Base-by-base conservation (phyloP, 352 stramenopile species). In the Pythium sp. region DNA sequence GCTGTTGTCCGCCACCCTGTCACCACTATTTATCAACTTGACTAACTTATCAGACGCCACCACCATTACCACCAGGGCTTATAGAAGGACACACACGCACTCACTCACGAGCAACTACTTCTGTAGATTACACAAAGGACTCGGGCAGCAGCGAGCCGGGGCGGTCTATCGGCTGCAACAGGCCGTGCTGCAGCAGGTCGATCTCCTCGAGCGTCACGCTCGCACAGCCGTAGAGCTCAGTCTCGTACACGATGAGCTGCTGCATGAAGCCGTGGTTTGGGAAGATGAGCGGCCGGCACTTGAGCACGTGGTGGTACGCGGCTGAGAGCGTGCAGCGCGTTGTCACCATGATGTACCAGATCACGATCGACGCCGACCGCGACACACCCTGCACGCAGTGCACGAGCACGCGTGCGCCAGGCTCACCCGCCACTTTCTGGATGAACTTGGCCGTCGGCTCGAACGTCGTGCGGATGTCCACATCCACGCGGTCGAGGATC, bases 331-430 rank as follows among this genome's bases (percentile, higher is more conserved):
- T 89, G 62, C 84, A 91, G 58, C 82, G 79, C 61, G 80, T 91
- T 53, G 81, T 72, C 32, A 84, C 76, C 84, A 94, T 93, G 32
- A 94, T 68, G 73, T 91, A 94, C 80, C 79, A 89, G 55, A 94
- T 90, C 49, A 84, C 87, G 47, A 93, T 82, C 8, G 87, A 90
- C 30, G 83, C 87, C 34, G 87, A 93, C 30, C 84, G 82, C 18
- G 87, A 94, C 11, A 94, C 77, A 20, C 87, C 87, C 68, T 92
- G 85, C n/a, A 92, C 80, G 56, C 87, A 94, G 69, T 94, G 83
- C 22, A 94, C 79, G n/a, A 94, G 79, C 61, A 94, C 87, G 22
- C 84, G 83, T 4, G 54, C 69, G 4, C 65, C 68, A 5, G 47
- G 15, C 32, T 75, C 66, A 18, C 64, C 28, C 18, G 63, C 47